Evolutionary conservation across 2,329 filamentous ascomycete genomes (phyloP).

Genomic region (Aspergillus candidus): DNA sequence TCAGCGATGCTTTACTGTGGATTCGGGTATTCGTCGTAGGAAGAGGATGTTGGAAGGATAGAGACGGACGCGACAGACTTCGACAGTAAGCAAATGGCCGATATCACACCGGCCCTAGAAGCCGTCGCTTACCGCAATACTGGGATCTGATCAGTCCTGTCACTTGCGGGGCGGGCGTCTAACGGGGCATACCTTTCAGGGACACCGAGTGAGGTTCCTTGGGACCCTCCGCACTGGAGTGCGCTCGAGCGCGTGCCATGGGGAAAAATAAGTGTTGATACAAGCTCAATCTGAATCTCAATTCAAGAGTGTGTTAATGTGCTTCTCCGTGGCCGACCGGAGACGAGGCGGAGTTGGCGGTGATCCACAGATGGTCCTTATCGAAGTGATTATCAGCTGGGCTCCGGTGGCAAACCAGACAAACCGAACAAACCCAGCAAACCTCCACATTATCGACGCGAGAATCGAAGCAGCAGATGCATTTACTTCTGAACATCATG

Average conservation of each 20-base stretch:
- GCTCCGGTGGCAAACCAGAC: constrained; percentile 14
- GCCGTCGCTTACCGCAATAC: constrained; percentile 33
- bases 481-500: neutral
- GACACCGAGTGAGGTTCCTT: constrained; percentile 77
- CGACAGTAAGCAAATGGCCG: constrained; percentile 11
- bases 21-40: constrained; percentile 44
- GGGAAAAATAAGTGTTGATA: neutral
- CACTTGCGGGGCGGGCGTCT: constrained; percentile 1
- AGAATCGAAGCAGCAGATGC: neutral
- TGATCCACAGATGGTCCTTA: neutral
- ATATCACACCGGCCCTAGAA: too few species aligned
- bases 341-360: neutral
- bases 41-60: constrained; percentile 42
- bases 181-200: constrained; percentile 53
- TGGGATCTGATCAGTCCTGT: constrained; percentile 20
- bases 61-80: constrained; percentile 68
- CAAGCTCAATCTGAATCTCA: too few species aligned
- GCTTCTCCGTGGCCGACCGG: too few species aligned
- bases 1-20: constrained; percentile 62
- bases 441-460: constrained; percentile 14
- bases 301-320: too few species aligned
- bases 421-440: constrained; percentile 24
- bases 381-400: constrained; percentile 6
- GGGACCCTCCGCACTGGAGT: constrained; percentile 38
- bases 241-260: constrained; percentile 40